A percentile compares a stretch with the other conserved stretches of the same genome.
These are phyloP conservation scores for Oenanthe javanica DNA, from an alignment of 140 eudicot genomes.

Conservation along the genomic window DNA sequence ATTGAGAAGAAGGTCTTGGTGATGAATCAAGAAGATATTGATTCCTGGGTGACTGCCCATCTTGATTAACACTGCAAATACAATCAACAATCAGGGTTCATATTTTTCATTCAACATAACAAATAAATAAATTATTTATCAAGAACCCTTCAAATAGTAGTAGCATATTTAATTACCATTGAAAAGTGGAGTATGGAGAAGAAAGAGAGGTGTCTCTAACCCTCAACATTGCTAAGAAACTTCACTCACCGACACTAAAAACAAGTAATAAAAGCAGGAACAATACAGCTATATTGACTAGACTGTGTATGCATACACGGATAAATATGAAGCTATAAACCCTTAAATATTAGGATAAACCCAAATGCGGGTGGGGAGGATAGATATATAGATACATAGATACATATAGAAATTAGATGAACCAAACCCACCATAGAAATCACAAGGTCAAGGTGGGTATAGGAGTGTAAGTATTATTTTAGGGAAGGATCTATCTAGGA, in stretches of 20 bases:
- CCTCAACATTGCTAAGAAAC: conserved; percentile 8
- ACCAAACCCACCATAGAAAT: conserved; percentile 12
- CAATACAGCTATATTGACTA: neutral
- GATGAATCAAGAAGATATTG: conserved; percentile 13
- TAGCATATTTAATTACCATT: neutral
- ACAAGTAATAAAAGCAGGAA: neutral
- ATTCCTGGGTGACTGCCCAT: conserved; percentile 8
- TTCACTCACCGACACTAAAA: conserved; percentile 11
- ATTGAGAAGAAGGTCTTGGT: conserved; percentile 17
- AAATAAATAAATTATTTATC: neutral
- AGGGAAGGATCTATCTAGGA: conserved; percentile 11
- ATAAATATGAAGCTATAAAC: neutral
- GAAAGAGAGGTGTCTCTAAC: neutral
- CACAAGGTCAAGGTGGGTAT: neutral
- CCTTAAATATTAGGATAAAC: neutral
- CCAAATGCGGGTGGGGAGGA: neutral
- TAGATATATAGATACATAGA: neutral
- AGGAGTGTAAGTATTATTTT: neutral
- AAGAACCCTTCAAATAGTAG: no score
- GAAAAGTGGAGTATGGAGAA: neutral
- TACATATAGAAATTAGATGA: conserved; percentile 1
- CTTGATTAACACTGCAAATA: conserved; percentile 2
- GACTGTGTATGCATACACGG: neutral
- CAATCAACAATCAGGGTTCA: neutral
- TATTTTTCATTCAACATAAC: neutral